These are phyloP conservation scores for Coffea canephora DNA, from an alignment of 257 asterid genomes.

Conservation along the genomic window DNA sequence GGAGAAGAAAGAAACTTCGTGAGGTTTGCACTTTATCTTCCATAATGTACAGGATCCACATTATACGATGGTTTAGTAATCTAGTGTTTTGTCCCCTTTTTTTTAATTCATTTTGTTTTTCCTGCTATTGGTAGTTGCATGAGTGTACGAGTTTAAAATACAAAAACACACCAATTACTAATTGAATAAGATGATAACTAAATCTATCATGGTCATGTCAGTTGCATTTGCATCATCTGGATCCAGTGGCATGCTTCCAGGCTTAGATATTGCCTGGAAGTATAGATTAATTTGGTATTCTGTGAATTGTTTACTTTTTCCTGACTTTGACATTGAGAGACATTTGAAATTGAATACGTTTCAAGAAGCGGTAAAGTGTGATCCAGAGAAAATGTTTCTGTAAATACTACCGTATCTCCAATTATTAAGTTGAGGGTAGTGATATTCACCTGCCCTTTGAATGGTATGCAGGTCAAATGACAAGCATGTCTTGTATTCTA, in stretches of 20 bases:
- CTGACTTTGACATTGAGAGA: not conserved
- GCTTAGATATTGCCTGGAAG: not conserved
- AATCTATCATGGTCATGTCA: not conserved
- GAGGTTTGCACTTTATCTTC: conserved; percentile 53
- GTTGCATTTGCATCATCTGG: not conserved
- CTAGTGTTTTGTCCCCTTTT: not conserved
- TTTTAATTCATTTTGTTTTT: too few species aligned
- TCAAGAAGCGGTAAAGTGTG: not conserved
- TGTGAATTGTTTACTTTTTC: not conserved
- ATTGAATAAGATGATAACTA: not conserved
- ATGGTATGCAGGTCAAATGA: too few species aligned
- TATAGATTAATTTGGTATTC: not conserved
- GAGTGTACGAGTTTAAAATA: not conserved
- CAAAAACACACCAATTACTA: not conserved
- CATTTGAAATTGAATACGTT: not conserved
- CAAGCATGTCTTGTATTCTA: too few species aligned
- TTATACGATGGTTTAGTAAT: not conserved
- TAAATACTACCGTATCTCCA: not conserved
- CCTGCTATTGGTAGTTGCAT: not conserved
- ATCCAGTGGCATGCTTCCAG: not conserved
- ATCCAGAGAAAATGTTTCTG: not conserved
- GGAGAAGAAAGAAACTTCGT: conserved; percentile 90
- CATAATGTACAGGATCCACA: not conserved
- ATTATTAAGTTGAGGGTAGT: too few species aligned
- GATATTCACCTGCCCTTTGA: too few species aligned